Base-by-base conservation (phyloP, 768 basidiomycete genomes). In the Epithele typhae region DNA sequence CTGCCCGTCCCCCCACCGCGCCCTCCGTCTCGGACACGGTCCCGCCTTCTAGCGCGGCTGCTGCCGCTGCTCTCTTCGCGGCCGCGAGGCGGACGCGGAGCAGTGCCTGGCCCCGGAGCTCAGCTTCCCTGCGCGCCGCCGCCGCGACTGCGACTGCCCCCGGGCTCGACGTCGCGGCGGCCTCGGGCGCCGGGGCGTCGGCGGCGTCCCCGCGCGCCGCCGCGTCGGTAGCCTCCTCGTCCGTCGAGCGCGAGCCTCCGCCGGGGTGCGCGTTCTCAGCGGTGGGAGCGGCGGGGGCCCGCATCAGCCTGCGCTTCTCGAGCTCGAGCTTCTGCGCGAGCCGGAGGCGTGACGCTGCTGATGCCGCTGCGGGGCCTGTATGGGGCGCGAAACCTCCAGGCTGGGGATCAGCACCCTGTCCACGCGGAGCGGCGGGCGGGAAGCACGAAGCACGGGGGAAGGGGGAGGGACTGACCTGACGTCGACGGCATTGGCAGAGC, bases 71-170 rank as follows among this genome's bases (percentile, higher is more conserved):
- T 23, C 62, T 62, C 58, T 69, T 76, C 48, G 69, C 75, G 18
- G 71, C 72, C 18, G 71, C 72, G 21, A 80, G 68, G 25, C 74
- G 72, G 21, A 70, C 68, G 21, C 68, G 73, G 52, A 80, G 54
- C 48, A 68, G 75, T 33, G 76, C 74, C 55, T 73, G 74, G 41
- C 61, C 63, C 42, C 77, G 74, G 52, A 81, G 64, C 45, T 63
- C 66, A 39, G 66, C 67, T 54, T 81, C 78, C 66, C 62, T 53
- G 18, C 46, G 46, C 43, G 34, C 46, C 40, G 37, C 45, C 36
- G 53, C 25, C 33, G 32, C 45, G 45, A 25, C 37, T 41, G 42
- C 35, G 18, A 9, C 17, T 19, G 4, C 25, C 23, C 37, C 14
- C 24, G 32, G 35, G 21, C 43, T 37, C 41, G 46, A 38, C 25